Evolutionary conservation across 2,329 filamentous ascomycete genomes (phyloP).

Genomic region (Ophiostoma australiae): DNA sequence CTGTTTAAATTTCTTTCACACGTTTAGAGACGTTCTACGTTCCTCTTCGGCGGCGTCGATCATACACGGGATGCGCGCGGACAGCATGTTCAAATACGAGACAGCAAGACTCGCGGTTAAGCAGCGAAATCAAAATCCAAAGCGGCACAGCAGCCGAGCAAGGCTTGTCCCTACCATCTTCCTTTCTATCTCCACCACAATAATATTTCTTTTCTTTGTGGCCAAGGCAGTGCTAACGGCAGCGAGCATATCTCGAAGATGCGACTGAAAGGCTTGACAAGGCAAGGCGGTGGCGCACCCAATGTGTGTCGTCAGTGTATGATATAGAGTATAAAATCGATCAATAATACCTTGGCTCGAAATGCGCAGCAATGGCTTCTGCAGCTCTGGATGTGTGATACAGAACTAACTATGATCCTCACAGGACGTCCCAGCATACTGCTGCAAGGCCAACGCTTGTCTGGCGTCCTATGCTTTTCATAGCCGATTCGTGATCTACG

Average conservation of each 20-base stretch:
- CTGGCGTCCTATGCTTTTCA: background rate
- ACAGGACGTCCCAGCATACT: background rate
- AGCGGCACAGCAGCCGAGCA: background rate
- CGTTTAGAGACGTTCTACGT: background rate
- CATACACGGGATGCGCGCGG: background rate
- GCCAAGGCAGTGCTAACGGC: conserved; percentile 9
- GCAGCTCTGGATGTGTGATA: background rate
- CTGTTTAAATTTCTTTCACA: background rate
- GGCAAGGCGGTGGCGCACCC: background rate
- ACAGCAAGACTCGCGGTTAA: background rate
- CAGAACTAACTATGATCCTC: background rate
- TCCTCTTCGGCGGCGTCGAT: background rate
- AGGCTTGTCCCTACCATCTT: background rate
- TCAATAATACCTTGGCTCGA: background rate
- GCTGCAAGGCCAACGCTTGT: background rate
- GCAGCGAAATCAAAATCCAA: background rate
- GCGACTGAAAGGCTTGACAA: background rate
- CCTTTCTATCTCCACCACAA: background rate
- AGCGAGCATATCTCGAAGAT: background rate
- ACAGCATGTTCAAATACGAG: background rate
- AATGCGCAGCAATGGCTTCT: background rate
- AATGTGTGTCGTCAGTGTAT: background rate
- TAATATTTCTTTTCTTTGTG: background rate
- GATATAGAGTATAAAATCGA: background rate
- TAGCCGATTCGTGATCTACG: background rate